A percentile compares a stretch with the other conserved stretches of the same genome.
phyloP scores from a whole-genome alignment of 2,329 filamentous ascomycete genomes.

The Phoma herbarum region DNA sequence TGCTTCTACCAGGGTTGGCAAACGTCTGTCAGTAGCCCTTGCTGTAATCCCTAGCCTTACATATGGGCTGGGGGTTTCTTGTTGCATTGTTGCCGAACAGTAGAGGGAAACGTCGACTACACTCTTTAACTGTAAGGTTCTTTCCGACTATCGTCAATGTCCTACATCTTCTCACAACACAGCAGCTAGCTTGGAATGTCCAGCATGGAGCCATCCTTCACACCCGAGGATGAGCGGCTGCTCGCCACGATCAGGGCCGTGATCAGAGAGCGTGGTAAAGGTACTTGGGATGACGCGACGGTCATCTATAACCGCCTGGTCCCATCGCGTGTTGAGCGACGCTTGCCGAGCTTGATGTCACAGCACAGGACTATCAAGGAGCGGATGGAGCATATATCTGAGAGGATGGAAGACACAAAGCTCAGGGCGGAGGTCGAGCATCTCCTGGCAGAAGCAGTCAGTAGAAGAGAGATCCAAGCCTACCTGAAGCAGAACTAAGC shows the following conservation, averaged over 20 bases:
- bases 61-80: neutral
- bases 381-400: too few species aligned
- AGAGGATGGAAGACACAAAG: too few species aligned
- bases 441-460: too few species aligned
- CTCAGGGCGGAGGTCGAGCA: too few species aligned
- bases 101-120: neutral
- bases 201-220: neutral
- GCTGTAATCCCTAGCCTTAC: neutral
- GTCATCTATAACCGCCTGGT: too few species aligned
- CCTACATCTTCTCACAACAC: neutral
- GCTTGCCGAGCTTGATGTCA: too few species aligned
- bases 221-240: neutral
- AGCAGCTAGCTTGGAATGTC: too few species aligned
- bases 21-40: neutral
- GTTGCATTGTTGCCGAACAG: neutral
- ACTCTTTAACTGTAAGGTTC: too few species aligned
- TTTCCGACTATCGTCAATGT: neutral
- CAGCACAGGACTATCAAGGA: too few species aligned
- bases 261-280: conserved; percentile 48
- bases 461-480: too few species aligned
- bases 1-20: neutral
- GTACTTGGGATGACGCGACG: conserved; percentile 29
- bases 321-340: too few species aligned
- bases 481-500: too few species aligned
- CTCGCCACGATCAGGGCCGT: neutral